Base-by-base conservation (phyloP, 1,139 yeast genomes). In the Zhuliangozyma parablackwelliae region DNA sequence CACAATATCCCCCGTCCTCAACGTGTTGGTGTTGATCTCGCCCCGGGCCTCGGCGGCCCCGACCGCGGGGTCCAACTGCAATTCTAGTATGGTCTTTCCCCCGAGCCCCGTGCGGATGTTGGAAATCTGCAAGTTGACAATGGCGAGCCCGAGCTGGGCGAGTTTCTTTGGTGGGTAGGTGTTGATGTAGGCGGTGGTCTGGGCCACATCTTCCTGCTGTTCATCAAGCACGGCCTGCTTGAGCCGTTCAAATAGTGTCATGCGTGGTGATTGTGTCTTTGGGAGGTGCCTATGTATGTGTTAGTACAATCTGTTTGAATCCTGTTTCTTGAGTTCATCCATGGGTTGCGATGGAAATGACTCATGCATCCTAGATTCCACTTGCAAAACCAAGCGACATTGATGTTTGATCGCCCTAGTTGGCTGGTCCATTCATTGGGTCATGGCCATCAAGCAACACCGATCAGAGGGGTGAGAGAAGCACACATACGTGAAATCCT, bases 1-100 rank as follows among this genome's bases (percentile, higher is more conserved):
- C 1, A 84, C 88, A 36, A 89, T 82, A 59, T 90, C 97, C 6
- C 97, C 97, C 1, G 78, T 76, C 44, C 80, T 72, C 27, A 89
- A 69, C 26, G 78, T 77, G 0, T 88, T 88, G 4, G 68, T 51
- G 10, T 70, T 71, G 5, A 82, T 59, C n/a, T 63, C 72, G 23
- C 7, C 23, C n/a, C n/a, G n/a, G 2, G 59, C 59, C 11, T 46
- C 51, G 7, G 63, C 64, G 5, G 11, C 11, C 6, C 11, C 10
- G 3, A 51, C 61, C 0, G 86, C 82, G 2, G 78, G 61, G 51
- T 87, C 95, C 6, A 77, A 65, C 10, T 62, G 74, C 33, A 90
- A 59, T 42, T 88, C 95, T 8, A 87, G 51, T 30, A 86, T 61
- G 10, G 80, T 67, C 50, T 85, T 78, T 4, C 96, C 96, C 5